A percentile compares a stretch with the other conserved stretches of the same genome.
These are phyloP conservation scores for Diaporthe velutina DNA, from an alignment of 2,329 filamentous ascomycete genomes.

Conservation along the genomic window DNA sequence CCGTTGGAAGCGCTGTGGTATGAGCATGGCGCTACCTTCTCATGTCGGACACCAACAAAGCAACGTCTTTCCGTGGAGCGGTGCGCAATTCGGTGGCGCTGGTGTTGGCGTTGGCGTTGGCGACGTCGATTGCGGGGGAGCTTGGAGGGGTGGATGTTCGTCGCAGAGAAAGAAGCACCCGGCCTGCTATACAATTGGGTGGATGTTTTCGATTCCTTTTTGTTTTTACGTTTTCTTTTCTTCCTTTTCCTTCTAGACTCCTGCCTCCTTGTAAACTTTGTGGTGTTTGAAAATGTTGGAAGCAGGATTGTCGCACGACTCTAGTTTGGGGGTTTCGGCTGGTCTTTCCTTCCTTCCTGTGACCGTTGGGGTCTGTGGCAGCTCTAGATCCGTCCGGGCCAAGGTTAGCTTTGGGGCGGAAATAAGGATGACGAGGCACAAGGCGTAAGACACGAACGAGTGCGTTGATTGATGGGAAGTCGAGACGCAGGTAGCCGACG, in stretches of 20 bases:
- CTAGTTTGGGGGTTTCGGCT: constrained; percentile 25
- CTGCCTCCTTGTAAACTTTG: neutral
- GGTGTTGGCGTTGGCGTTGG: neutral
- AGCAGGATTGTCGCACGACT: constrained; percentile 30
- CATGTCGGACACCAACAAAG: constrained; percentile 33
- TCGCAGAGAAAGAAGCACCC: neutral
- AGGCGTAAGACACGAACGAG: constrained; percentile 14
- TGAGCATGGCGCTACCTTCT: constrained; percentile 39
- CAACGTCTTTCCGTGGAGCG: neutral
- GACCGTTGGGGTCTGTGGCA: constrained; percentile 2
- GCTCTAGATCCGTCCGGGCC: neutral
- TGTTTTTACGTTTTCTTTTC: neutral
- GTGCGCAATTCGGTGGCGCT: neutral
- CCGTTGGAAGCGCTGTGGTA: constrained; percentile 41
- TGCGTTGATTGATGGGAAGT: neutral
- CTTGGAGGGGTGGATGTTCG: neutral
- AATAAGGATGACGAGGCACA: constrained; percentile 19
- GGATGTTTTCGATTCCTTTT: neutral
- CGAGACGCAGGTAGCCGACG: constrained; percentile 15
- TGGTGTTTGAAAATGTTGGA: neutral
- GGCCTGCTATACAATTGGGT: neutral
- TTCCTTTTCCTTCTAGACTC: neutral
- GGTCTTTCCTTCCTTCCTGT: constrained; percentile 6
- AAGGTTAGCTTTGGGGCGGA: constrained; percentile 2
- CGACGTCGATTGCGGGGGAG: constrained; percentile 20